Conservation (phyloP, 176 grass and related monocot genomes). For the Oryza meridionalis region DNA sequence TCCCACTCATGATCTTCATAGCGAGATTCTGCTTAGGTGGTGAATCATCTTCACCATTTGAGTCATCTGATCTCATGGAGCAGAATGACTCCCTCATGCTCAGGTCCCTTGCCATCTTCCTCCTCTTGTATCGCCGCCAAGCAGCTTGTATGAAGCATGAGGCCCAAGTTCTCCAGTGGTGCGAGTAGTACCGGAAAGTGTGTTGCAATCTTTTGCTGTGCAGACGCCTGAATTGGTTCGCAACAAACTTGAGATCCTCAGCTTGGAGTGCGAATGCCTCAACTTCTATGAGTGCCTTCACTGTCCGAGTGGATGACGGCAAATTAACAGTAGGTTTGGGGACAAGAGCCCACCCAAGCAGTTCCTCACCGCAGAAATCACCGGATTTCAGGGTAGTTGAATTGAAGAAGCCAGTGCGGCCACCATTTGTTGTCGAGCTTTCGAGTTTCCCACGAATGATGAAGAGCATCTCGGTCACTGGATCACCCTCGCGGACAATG, state of each 20-base stretch:
- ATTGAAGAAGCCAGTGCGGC: constrained; percentile 92
- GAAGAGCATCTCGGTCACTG: constrained; percentile 96
- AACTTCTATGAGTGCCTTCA: constrained; percentile 78
- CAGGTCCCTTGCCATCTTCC: constrained; percentile 72
- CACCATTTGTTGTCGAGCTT: constrained; percentile 93
- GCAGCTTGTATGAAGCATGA: constrained; percentile 93
- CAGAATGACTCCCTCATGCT: constrained; percentile 82
- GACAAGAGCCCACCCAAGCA: constrained; percentile 90
- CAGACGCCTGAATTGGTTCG: constrained; percentile 89
- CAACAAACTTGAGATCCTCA: constrained; percentile 95
- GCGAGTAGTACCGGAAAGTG: constrained; percentile 81
- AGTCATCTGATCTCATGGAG: constrained; percentile 62
- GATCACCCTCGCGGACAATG: constrained; percentile 95
- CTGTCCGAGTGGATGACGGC: constrained; percentile 83
- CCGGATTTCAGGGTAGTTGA: constrained; percentile 70
- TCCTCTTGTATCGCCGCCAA: constrained; percentile 81
- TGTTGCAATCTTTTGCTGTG: constrained; percentile 94
- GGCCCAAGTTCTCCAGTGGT: constrained; percentile 90
- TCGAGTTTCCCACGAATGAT: constrained; percentile 95
- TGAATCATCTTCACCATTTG: constrained; percentile 38
- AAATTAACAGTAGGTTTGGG: constrained; percentile 71
- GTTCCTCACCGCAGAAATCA: constrained; percentile 91
- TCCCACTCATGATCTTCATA: constrained; percentile 62
- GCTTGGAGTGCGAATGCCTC: constrained; percentile 85
- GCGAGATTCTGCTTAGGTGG: constrained; percentile 56